These are phyloP conservation scores for Viridothelium virens DNA, from an alignment of 495 filamentous ascomycete species.

Conservation along the genomic window DNA sequence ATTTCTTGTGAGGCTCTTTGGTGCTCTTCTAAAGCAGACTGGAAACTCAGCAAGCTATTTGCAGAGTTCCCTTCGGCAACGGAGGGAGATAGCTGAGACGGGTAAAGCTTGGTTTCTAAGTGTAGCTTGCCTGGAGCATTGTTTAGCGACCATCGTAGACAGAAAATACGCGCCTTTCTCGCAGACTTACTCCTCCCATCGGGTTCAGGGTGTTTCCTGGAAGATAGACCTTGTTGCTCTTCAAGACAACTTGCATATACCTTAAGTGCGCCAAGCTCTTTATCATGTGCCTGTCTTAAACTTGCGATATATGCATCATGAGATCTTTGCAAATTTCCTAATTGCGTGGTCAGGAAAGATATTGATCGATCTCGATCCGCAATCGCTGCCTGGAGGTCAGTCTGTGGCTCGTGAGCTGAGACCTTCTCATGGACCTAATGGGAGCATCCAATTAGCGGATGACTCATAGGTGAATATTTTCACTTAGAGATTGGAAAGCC, in stretches of 20 bases:
- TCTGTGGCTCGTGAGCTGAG: slow-evolving; percentile 20
- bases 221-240: slow-evolving; percentile 18
- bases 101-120: slow-evolving; percentile 12
- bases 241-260: slow-evolving; percentile 30
- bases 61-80: slow-evolving; percentile 13
- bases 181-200: neutral
- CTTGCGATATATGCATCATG: slow-evolving; percentile 33
- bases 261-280: slow-evolving; percentile 28
- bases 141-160: neutral
- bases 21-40: slow-evolving; percentile 13
- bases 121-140: slow-evolving; percentile 9
- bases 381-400: neutral
- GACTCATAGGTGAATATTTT: neutral
- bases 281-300: slow-evolving; percentile 27
- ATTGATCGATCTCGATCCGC: slow-evolving; percentile 9
- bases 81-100: neutral
- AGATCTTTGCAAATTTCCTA: slow-evolving; percentile 25
- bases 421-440: slow-evolving; percentile 20
- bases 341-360: slow-evolving; percentile 22
- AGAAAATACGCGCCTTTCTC: neutral
- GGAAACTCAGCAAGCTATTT: slow-evolving; percentile 11
- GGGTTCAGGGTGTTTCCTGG: neutral
- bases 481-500: too few species aligned
- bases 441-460: slow-evolving; percentile 15
- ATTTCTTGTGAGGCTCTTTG: slow-evolving; percentile 18